Conservation (phyloP, 805 yeast genomes). For the Zygosaccharomyces bisporus region DNA sequence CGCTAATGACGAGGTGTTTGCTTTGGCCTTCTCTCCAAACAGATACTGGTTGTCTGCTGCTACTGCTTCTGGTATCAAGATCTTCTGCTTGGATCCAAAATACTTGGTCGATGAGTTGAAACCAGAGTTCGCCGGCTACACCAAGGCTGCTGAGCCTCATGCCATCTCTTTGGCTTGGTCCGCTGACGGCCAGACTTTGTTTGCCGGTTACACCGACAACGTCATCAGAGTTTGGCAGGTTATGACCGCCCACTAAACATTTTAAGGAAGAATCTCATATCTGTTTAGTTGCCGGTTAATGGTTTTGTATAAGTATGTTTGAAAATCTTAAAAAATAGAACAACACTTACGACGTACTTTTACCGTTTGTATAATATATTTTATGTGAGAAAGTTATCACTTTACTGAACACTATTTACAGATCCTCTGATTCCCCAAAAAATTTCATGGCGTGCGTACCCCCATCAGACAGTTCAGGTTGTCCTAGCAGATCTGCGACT, state of each 20-base stretch:
- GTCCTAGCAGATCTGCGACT: slow-evolving; percentile 71
- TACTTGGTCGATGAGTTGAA: slow-evolving; percentile 92
- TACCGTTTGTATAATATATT: neutral
- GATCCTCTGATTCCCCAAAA: slow-evolving; percentile 37
- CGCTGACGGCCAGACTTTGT: slow-evolving; percentile 98
- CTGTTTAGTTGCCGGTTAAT: slow-evolving; percentile 10
- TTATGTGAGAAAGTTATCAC: neutral
- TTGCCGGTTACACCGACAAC: slow-evolving; percentile 99
- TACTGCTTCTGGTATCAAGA: slow-evolving; percentile 95
- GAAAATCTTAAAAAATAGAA: slow-evolving; percentile 7
- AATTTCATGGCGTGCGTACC: slow-evolving; percentile 66
- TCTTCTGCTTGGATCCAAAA: slow-evolving; percentile 96
- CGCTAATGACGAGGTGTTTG: slow-evolving; percentile 95
- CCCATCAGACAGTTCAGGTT: slow-evolving; percentile 57
- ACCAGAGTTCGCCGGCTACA: slow-evolving; percentile 91
- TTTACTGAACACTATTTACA: slow-evolving; percentile 12
- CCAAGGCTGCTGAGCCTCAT: slow-evolving; percentile 94
- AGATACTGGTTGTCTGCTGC: slow-evolving; percentile 99
- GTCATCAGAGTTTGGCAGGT: slow-evolving; percentile 99
- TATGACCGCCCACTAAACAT: slow-evolving; percentile 61
- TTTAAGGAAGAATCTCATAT: neutral
- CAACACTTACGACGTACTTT: slow-evolving; percentile 5
- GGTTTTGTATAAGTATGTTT: slow-evolving; percentile 14
- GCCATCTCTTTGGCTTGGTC: slow-evolving; percentile 99
- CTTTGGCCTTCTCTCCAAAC: slow-evolving; percentile 99